Evolutionary conservation across 352 stramenopile species (phyloP).

Genomic region (Phytophthora ohioensis): DNA sequence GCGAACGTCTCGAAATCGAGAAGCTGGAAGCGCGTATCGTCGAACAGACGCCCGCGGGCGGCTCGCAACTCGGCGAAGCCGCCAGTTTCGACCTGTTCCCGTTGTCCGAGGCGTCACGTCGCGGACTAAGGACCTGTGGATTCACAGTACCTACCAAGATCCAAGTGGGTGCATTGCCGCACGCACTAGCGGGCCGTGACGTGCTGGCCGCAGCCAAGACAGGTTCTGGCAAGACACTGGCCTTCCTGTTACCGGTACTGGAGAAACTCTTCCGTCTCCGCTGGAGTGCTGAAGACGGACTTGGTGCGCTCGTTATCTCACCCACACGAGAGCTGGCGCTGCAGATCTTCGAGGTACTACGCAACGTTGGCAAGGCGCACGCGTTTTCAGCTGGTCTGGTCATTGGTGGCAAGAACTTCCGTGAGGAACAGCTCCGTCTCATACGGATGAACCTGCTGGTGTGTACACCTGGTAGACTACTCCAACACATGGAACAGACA

Average conservation of each 20-base stretch:
- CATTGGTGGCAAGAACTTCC: conserved; percentile 97
- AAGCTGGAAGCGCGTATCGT: conserved; percentile 66
- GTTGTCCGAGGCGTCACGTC: conserved; percentile 82
- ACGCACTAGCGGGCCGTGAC: conserved; percentile 90
- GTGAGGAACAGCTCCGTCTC: conserved; percentile 96
- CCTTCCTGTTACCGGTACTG: conserved; percentile 91
- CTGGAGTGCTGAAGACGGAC: conserved; percentile 93
- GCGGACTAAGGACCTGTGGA: conserved; percentile 73
- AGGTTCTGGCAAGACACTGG: conserved; percentile 94
- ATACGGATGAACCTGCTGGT: conserved; percentile 97
- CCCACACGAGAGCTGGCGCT: conserved; percentile 98
- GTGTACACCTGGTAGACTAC: conserved; percentile 95
- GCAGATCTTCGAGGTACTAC: conserved; percentile 99
- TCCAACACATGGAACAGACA: conserved; percentile 99
- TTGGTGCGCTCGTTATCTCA: conserved; percentile 97
- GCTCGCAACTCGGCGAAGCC: conserved; percentile 78
- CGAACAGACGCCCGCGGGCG: conserved; percentile 78
- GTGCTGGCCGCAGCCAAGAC: conserved; percentile 94
- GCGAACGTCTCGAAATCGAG: conserved; percentile 77
- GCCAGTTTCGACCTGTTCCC: conserved; percentile 88
- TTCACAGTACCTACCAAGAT: conserved; percentile 92
- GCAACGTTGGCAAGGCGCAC: conserved; percentile 95
- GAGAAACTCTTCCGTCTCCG: conserved; percentile 91
- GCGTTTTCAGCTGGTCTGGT: conserved; percentile 96
- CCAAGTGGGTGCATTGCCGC: conserved; percentile 88